Evolutionary conservation across 2,329 filamentous ascomycete species (phyloP).

Genomic region (Lasiodiplodia hormozganensis): DNA sequence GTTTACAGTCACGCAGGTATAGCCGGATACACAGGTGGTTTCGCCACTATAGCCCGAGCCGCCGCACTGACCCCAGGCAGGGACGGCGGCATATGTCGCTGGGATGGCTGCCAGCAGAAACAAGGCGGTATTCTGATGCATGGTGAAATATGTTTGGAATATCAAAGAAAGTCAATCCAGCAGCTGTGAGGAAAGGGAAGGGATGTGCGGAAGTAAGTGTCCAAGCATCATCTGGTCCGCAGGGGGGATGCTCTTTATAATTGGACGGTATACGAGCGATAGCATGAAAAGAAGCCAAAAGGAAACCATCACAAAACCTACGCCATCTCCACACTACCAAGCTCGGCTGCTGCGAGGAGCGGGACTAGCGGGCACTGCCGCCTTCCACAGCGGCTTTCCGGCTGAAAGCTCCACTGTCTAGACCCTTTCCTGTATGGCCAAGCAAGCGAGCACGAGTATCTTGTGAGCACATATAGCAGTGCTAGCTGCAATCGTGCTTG

Average conservation of each 20-base stretch:
- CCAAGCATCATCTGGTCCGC: neutral
- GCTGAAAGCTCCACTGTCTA: conserved; percentile 2
- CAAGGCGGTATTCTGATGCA: conserved; percentile 8
- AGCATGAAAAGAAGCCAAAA: neutral
- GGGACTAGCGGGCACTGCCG: neutral
- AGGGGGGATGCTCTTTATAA: conserved; percentile 4
- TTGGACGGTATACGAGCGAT: neutral
- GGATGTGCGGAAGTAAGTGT: neutral
- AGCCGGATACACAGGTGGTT: conserved; percentile 26
- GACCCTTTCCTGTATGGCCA: neutral
- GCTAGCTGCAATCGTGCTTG: conserved; percentile 7
- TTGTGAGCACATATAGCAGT: conserved; percentile 20
- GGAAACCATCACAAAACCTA: neutral
- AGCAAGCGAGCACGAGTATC: neutral
- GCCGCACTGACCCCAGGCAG: conserved; percentile 30
- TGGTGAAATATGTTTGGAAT: neutral
- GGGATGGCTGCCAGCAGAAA: conserved; percentile 1
- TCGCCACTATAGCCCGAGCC: conserved; percentile 22
- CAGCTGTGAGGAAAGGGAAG: neutral
- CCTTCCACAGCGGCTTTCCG: conserved; percentile 7
- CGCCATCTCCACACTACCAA: conserved; percentile 8
- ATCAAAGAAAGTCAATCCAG: neutral
- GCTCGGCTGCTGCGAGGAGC: neutral
- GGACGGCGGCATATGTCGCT: conserved; percentile 14
- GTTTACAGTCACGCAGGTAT: conserved; percentile 25